A percentile compares a stretch with the other conserved stretches of the same genome.
Conservation (phyloP, 331 rosid species). For the Phaseolus coccineus region DNA sequence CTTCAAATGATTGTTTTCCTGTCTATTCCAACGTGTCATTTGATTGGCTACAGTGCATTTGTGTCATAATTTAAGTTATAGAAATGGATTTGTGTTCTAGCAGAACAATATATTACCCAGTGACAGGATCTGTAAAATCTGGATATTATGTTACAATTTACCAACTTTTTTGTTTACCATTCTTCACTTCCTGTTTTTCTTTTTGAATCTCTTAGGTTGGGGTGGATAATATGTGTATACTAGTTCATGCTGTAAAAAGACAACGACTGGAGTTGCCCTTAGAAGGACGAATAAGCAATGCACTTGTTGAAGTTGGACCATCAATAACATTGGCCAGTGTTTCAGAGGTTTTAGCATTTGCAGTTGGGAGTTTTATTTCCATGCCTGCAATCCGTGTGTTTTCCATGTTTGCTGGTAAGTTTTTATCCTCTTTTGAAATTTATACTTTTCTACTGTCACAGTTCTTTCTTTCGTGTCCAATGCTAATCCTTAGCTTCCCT, state of each 20-base stretch:
- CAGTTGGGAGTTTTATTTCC: conserved; percentile 96
- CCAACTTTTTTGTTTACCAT: conserved; percentile 24
- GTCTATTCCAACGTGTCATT: conserved; percentile 1
- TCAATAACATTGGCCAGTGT: conserved; percentile 96
- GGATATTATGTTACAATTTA: conserved; percentile 25
- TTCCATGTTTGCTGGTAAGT: conserved; percentile 98
- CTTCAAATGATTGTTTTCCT: conserved; percentile 1
- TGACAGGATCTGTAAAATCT: conserved; percentile 19
- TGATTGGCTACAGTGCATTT: conserved; percentile 12
- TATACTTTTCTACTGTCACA: conserved; percentile 26
- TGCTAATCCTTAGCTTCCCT: conserved; percentile 44
- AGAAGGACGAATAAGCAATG: conserved; percentile 92
- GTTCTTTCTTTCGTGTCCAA: conserved; percentile 32
- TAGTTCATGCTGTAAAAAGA: conserved; percentile 96
- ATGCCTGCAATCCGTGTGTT: conserved; percentile 99
- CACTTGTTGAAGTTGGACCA: conserved; percentile 98
- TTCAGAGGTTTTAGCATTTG: conserved; percentile 96
- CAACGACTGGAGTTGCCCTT: conserved; percentile 83
- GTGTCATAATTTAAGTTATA: conserved; percentile 9
- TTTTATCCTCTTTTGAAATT: conserved; percentile 42
- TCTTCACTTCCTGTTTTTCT: conserved; percentile 38
- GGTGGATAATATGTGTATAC: conserved; percentile 98
- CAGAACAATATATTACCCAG: conserved; percentile 23
- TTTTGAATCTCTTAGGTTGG: conserved; percentile 73
- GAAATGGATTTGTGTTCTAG: conserved; percentile 9